Base-by-base conservation (phyloP, 768 basidiomycete genomes). In the Pleurotus eryngii region DNA sequence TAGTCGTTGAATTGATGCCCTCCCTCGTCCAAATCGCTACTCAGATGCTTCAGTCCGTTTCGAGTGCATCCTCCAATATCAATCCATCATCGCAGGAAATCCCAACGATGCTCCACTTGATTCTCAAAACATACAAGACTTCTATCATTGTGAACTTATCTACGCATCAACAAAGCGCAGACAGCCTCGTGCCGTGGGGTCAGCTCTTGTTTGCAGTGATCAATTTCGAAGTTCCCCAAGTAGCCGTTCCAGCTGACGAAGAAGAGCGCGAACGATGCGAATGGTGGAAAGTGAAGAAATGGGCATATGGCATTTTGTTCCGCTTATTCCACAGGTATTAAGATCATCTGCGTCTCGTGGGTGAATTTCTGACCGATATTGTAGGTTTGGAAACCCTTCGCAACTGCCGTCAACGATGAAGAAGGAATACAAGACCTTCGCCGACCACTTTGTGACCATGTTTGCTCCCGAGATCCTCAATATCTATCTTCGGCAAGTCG, bases 201-300 rank as follows among this genome's bases (percentile, higher is more conserved):
- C 81, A 83, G 46, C 81, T 95, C 15, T 74, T 95, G 45, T 93
- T 95, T 72, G 77, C 81, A 49, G 81, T 94, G 17, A 81, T 95
- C n/a, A 86, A 88, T 60, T 71, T 92, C 43, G 76, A 79, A 57
- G 75, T 94, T 26, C 89, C 89, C 0, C 72, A 75, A 53, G 82
- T 84, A 2, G 80, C 77, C 18, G 80, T 92, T 0, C 87, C 90
- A 1, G 82, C 79, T 26, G 84, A 90, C 57, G 81, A 85, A 59
- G 89, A 92, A 4, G 88, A 89, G 14, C 76, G 89, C 37, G 91
- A 94, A 73, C 78, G 77, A 47, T 82, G 78, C 46, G 89, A 91
- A 64, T 96, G 94, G 93, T 92, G 92, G 89, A 88, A 87, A 67
- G 81, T 88, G 7, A 95, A 95, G 74, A 96, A 96, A 67, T 95